Conservation (phyloP, 306 rosid genomes). For the Cicer judaicum region DNA sequence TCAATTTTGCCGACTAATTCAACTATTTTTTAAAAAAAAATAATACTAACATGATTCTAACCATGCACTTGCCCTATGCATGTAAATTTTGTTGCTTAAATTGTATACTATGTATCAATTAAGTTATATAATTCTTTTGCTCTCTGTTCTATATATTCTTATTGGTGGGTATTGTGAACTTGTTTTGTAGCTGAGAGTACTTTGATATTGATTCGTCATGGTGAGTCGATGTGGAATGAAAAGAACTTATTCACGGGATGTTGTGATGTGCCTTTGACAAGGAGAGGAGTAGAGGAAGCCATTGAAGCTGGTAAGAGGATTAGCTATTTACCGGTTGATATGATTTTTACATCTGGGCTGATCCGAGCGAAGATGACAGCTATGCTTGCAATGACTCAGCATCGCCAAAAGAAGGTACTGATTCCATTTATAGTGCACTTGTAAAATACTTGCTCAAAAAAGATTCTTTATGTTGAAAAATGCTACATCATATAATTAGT, state of each 20-base stretch:
- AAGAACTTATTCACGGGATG: conserved; percentile 96
- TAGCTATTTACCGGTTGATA: conserved; percentile 83
- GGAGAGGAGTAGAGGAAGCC: conserved; percentile 92
- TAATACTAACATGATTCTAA: neutral
- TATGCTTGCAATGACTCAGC: conserved; percentile 97
- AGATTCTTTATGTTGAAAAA: conserved; percentile 15
- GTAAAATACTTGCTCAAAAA: neutral
- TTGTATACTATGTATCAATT: neutral
- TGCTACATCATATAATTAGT: neutral
- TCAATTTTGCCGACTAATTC: no score
- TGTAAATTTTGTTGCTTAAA: conserved; percentile 14
- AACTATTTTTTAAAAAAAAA: no score
- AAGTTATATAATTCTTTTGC: neutral
- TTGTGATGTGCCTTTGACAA: conserved; percentile 92
- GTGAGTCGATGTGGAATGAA: conserved; percentile 94
- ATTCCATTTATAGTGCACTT: neutral
- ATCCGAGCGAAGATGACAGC: conserved; percentile 98
- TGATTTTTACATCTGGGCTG: conserved; percentile 77
- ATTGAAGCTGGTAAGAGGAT: conserved; percentile 97
- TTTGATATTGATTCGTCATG: conserved; percentile 87
- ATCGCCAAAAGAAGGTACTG: conserved; percentile 73
- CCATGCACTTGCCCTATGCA: neutral
- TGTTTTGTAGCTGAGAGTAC: conserved; percentile 67
- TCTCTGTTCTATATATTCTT: neutral
- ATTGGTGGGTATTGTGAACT: conserved; percentile 8